phyloP scores from a whole-genome alignment of 768 basidiomycete genomes.

The Russula vinacea region DNA sequence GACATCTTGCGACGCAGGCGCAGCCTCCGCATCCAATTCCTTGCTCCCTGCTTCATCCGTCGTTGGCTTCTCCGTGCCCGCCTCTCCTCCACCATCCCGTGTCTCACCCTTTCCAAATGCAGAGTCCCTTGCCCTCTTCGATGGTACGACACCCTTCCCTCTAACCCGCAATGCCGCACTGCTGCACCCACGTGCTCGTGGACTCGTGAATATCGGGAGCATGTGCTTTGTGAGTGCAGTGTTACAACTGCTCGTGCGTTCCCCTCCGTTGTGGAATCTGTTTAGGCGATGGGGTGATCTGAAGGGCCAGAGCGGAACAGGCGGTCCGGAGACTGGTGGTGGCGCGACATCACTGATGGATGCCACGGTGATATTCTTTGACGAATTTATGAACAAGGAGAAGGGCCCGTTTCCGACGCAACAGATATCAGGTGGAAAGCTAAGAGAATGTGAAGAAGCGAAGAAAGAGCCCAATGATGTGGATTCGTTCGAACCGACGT shows the following conservation, averaged over 20 bases:
- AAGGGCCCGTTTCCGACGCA: slow-evolving; percentile 33
- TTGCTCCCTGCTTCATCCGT: slow-evolving; percentile 44
- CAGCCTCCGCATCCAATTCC: slow-evolving; percentile 40
- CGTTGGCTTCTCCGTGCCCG: slow-evolving; percentile 63
- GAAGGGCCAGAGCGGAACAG: slow-evolving; percentile 32
- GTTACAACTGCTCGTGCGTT: slow-evolving; percentile 85
- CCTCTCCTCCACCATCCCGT: slow-evolving; percentile 39
- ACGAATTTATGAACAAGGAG: slow-evolving; percentile 56
- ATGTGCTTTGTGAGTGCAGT: slow-evolving; percentile 98
- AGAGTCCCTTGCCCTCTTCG: slow-evolving; percentile 56
- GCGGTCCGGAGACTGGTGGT: slow-evolving; percentile 33
- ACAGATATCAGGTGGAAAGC: slow-evolving; percentile 34
- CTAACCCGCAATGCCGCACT: slow-evolving; percentile 24
- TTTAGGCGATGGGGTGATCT: slow-evolving; percentile 68
- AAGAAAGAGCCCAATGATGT: slow-evolving; percentile 46
- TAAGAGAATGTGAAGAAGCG: slow-evolving; percentile 41
- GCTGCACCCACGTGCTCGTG: slow-evolving; percentile 58
- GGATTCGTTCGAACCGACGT: slow-evolving; percentile 78
- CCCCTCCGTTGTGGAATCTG: slow-evolving; percentile 74
- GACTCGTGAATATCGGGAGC: slow-evolving; percentile 90
- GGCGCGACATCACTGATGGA: slow-evolving; percentile 57
- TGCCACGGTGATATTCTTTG: slow-evolving; percentile 69
- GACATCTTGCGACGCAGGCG: slow-evolving; percentile 51
- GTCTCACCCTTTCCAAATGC: slow-evolving; percentile 36
- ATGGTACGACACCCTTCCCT: slow-evolving; percentile 36